Evolutionary conservation across 495 filamentous ascomycete genomes (phyloP), one percentile per base, ranked within the genome.

Genomic region (Mycothermus thermophilus): DNA sequence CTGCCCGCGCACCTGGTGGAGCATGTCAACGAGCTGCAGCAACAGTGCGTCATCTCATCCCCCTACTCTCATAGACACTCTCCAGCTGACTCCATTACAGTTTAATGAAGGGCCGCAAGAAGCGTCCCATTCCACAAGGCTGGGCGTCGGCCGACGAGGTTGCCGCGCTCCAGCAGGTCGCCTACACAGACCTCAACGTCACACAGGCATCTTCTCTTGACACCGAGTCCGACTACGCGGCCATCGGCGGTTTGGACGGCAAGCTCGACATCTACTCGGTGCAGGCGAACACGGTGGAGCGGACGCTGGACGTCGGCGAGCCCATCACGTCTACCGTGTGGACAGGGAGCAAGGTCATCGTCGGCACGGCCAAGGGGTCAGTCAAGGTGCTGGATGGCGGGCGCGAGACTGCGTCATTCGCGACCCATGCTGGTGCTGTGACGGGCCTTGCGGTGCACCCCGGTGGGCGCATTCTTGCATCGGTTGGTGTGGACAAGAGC

Each of bases 401-500:
- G 6, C 62, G 52, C 10, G 72, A 79, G 54, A 57, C 74, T 10
- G 71, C 72, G 8, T 69, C 66, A 32, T 79, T 93, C 46, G 59
- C 62, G 17, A 71, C 78, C 2, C 90, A 97, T 50, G 81, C 84
- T 37, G 92, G 90, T 9, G 68, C 77, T 21, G 80, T 75, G 2
- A 83, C 75, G 5, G 80, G 74, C 3, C 55, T 96, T 25, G 72
- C 84, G 13, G 52, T 90, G 3, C 92, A 97, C 55, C 81, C 90
- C 2, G 79, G 80, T 54, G 81, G 76, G 20, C 75, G 84, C 14
- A 77, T 97, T 40, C 61, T 94, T 14, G 87, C 80, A 8, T 94
- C 86, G 0, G 76, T 87, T 19, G 90, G 90, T 32, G 71, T 74
- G 3, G 90, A 97, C 54, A 95, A 94, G 68, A 90, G 82, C 59